Conservation (phyloP, 768 basidiomycete genomes). For the Pleurotus sapidus region DNA sequence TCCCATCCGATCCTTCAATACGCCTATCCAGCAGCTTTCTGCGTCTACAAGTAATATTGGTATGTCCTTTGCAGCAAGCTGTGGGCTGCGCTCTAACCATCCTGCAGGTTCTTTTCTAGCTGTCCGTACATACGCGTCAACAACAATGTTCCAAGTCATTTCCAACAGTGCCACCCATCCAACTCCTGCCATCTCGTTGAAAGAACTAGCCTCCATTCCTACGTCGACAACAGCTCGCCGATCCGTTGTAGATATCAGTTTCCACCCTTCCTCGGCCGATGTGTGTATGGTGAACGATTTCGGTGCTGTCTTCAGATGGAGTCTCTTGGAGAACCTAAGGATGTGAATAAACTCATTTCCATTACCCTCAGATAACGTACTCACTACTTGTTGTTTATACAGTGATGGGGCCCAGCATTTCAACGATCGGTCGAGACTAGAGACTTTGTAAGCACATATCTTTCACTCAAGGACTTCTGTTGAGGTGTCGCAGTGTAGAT, state of each 20-base stretch:
- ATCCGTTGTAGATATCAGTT: slow-evolving; percentile 45
- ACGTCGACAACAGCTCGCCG: slow-evolving; percentile 38
- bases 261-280: slow-evolving; percentile 28
- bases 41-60: slow-evolving; percentile 21
- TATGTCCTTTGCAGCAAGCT: neutral
- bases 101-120: slow-evolving; percentile 29
- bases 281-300: slow-evolving; percentile 44
- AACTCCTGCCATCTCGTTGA: slow-evolving; percentile 8
- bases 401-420: too few species aligned
- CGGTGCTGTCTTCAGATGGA: slow-evolving; percentile 51
- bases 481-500: too few species aligned
- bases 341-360: slow-evolving; percentile 29
- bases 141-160: slow-evolving; percentile 30
- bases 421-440: too few species aligned
- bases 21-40: slow-evolving; percentile 67
- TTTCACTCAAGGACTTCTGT: too few species aligned
- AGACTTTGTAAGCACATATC: too few species aligned
- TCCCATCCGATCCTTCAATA: slow-evolving; percentile 49
- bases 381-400: too few species aligned
- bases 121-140: slow-evolving; percentile 46
- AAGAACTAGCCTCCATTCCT: slow-evolving; percentile 33
- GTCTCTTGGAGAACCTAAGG: slow-evolving; percentile 26
- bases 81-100: neutral
- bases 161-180: slow-evolving; percentile 15
- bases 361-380: neutral